Base-by-base conservation (phyloP, 75 land plant genomes). In the Larix kaempferi region DNA sequence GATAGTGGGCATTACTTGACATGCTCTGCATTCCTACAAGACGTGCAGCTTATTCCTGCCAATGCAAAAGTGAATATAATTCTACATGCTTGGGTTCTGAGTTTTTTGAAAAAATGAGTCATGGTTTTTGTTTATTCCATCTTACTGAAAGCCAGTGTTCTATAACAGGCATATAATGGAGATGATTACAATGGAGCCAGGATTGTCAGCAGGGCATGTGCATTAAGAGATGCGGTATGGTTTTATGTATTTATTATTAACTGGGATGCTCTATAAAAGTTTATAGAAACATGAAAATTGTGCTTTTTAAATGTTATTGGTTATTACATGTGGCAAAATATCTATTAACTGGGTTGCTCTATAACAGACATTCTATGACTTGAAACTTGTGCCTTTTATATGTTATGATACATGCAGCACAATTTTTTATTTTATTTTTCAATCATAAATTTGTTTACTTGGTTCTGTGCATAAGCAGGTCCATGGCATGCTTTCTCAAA, bases 201-300 rank as follows among this genome's bases (percentile, higher is more conserved):
- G 78, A 94, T 96, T 87, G 98, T 96, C 54, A 96, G 99, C 78
- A 89, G 93, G 85, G 98, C 98, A 69, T 77, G 83, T 86, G 98
- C 96, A 25, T 89, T 96, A 76, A 87, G 95, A 52, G 99, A 96
- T 85, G 90, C 91, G 78, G 99, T 96, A 96, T 41, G 88, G 58
- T 59, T 63, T 6, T 60, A 59, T 75, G 23, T 27, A 25, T 21
- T 54, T n/a, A n/a, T 15, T 4, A 29, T 21, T 54, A 61, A n/a
- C 15, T 4, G 73, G n/a, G 22, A 27, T 57, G 33, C 35, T 22
- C 29, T 15, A 27, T 56, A 59, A 27, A 49, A 11, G 0, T 49
- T 49, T 49, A 49, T 49, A 49, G 33, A 29, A 29, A 49, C 12
- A 10, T 10, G 54, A 49, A 49, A 10, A 11, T 49, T 10, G 54